These are phyloP conservation scores for Phallus indusiatus DNA, from an alignment of 768 basidiomycete species.

Conservation along the genomic window DNA sequence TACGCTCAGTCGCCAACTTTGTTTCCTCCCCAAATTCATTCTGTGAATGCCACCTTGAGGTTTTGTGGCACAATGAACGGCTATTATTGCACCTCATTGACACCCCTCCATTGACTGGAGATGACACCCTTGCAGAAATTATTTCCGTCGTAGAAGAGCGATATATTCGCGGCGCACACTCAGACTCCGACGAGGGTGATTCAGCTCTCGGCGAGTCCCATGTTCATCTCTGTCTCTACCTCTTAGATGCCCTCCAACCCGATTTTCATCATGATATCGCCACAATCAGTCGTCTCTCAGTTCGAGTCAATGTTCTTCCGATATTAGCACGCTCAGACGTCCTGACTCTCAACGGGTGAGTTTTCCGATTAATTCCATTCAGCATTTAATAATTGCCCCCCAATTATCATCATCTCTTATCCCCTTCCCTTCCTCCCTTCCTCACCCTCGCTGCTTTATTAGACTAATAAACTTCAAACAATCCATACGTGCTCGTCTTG, in stretches of 20 bases:
- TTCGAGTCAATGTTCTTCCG: constrained; percentile 80
- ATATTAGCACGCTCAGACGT: constrained; percentile 76
- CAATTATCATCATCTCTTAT: too few relatives aligned
- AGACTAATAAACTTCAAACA: constrained; percentile 67
- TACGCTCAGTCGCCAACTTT: constrained; percentile 72
- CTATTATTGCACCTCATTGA: constrained; percentile 10
- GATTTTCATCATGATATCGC: constrained; percentile 55
- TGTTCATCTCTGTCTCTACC: constrained; percentile 81
- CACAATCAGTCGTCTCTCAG: constrained; percentile 70
- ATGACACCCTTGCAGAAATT: constrained; percentile 52
- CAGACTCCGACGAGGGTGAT: constrained; percentile 32
- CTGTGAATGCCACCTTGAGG: background rate
- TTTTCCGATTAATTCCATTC: background rate
- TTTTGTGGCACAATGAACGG: constrained; percentile 9
- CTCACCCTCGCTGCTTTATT: background rate
- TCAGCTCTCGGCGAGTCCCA: constrained; percentile 64
- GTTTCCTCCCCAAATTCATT: constrained; percentile 15
- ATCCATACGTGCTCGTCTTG: constrained; percentile 72
- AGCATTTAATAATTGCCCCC: background rate
- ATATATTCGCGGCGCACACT: constrained; percentile 60
- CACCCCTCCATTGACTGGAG: constrained; percentile 69
- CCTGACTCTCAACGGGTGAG: constrained; percentile 57
- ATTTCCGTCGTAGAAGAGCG: constrained; percentile 63
- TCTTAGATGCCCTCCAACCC: constrained; percentile 75
- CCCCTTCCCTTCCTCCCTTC: too few relatives aligned